Evolutionary conservation across 2,329 filamentous ascomycete species (phyloP).

Genomic region (Fusarium proliferatum): DNA sequence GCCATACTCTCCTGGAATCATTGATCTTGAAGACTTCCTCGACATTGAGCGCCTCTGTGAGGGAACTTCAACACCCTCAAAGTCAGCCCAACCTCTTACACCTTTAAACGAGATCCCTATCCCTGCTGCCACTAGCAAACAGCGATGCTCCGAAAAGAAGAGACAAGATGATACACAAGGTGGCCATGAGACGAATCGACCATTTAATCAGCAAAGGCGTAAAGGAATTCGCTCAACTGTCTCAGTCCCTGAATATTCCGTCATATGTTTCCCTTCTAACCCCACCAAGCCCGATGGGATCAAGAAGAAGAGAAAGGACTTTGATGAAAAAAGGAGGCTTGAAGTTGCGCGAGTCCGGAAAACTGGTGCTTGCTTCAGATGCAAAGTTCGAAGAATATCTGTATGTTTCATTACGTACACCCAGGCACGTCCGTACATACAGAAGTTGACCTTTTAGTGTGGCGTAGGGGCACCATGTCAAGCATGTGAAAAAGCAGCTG

Average conservation of each 20-base stretch:
- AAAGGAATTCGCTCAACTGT: conserved; percentile 13
- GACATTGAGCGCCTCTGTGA: conserved; percentile 40
- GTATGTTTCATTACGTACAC: conserved; percentile 31
- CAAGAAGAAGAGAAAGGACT: conserved; percentile 45
- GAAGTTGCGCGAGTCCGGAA: conserved; percentile 45
- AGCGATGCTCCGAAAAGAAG: neutral
- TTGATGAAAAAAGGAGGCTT: conserved; percentile 41
- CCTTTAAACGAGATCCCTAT: conserved; percentile 18
- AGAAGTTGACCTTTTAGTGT: conserved; percentile 37
- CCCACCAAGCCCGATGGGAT: conserved; percentile 41
- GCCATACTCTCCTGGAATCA: neutral
- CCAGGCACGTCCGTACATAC: neutral
- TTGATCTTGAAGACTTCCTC: conserved; percentile 41
- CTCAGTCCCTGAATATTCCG: conserved; percentile 35
- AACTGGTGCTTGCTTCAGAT: conserved; percentile 43
- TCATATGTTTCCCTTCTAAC: conserved; percentile 46
- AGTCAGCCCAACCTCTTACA: conserved; percentile 17
- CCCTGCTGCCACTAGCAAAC: conserved; percentile 14
- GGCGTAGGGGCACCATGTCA: conserved; percentile 42
- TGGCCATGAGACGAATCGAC: neutral
- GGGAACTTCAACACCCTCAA: conserved; percentile 23
- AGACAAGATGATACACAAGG: conserved; percentile 3
- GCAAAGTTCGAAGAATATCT: conserved; percentile 44
- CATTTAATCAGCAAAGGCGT: neutral
- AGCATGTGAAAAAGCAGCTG: conserved; percentile 41